phyloP scores from a whole-genome alignment of 2,329 filamentous ascomycete genomes.

The Xylaria sp. region DNA sequence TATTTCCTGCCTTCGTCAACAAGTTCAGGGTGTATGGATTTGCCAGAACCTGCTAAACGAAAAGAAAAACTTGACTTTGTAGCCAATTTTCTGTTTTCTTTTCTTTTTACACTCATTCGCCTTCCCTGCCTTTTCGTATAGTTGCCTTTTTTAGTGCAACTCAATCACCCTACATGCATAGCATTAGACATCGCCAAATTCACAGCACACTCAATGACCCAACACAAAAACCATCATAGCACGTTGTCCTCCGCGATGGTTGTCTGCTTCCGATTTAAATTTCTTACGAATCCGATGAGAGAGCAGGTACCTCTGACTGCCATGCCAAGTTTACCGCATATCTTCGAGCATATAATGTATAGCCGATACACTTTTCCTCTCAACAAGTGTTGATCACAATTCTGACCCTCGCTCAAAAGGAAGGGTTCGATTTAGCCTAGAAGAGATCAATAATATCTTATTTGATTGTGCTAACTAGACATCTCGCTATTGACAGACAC shows the following conservation, averaged over 20 bases:
- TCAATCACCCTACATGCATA: neutral
- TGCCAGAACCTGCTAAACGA: neutral
- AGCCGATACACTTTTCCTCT: neutral
- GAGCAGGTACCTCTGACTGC: neutral
- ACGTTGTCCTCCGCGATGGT: too few species aligned
- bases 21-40: neutral
- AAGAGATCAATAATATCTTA: neutral
- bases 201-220: neutral
- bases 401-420: neutral
- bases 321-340: neutral
- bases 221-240: neutral
- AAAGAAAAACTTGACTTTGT: too few species aligned
- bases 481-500: constrained; percentile 11
- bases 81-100: neutral
- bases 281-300: neutral
- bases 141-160: neutral
- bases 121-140: neutral
- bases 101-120: neutral
- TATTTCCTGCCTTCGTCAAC: neutral
- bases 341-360: neutral
- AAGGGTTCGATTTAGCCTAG: neutral
- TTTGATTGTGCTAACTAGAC: neutral
- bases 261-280: neutral
- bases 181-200: neutral
- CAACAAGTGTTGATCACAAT: neutral